Percentiles rank a stretch among this genome's conserved stretches.
These are phyloP conservation scores for Alternaria viburni DNA, from an alignment of 2,329 filamentous ascomycete species.

Conservation along the genomic window DNA sequence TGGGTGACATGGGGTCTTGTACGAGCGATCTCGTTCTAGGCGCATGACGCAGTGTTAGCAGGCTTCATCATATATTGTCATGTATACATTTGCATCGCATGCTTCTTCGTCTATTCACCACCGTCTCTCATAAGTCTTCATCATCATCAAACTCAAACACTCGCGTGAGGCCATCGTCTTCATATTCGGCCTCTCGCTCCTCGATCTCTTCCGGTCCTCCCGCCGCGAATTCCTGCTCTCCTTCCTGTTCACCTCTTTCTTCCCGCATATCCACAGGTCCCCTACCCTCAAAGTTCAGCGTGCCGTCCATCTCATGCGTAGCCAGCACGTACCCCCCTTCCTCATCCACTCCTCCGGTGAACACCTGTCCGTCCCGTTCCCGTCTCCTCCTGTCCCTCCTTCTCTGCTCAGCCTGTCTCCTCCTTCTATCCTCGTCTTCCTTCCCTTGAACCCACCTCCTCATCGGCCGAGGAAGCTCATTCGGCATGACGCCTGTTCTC, in stretches of 20 bases:
- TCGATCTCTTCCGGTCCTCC: not conserved
- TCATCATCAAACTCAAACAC: slow-evolving; percentile 2
- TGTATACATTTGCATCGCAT: not conserved
- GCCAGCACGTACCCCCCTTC: not conserved
- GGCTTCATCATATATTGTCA: not conserved
- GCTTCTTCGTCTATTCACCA: not conserved
- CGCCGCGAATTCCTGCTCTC: not conserved
- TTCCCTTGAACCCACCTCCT: not conserved
- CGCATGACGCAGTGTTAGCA: not conserved
- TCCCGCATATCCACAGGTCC: not conserved
- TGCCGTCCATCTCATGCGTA: not conserved
- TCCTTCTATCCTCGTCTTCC: not conserved
- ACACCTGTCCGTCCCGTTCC: not conserved
- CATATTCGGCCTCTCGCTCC: not conserved
- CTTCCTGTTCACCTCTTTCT: not conserved
- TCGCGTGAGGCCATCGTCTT: not conserved
- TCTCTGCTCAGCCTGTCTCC: not conserved
- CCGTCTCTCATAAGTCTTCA: not conserved
- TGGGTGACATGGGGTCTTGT: not conserved
- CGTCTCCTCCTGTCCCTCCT: too few species aligned
- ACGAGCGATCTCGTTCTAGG: not conserved
- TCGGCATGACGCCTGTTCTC: not conserved
- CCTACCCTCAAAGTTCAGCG: not conserved
- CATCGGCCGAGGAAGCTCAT: not conserved
- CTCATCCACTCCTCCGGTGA: not conserved